Percentiles rank a stretch among this genome's conserved stretches.
These are phyloP conservation scores for barrel medic (Medicago truncatula) DNA, from an alignment of 306 rosid genomes.

Conservation along the genomic window MtrunA17r5.0-ANR NC_053045.1:48852001-48852500, in stretches of 20 bases:
- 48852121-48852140: conserved; percentile 46
- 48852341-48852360: conserved; percentile 24
- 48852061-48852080: neutral
- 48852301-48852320: conserved; percentile 63
- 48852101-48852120: conserved; percentile 55
- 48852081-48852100: conserved; percentile 54
- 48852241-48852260: conserved; percentile 42
- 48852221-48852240: conserved; percentile 5
- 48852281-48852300: conserved; percentile 43
- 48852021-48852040: neutral
- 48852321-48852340: conserved; percentile 44
- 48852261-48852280: conserved; percentile 53
- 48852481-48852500: conserved; percentile 59
- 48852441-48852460: conserved; percentile 31
- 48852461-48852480: conserved; percentile 38
- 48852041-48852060: neutral
- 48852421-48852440: conserved; percentile 51
- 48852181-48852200: conserved; percentile 73
- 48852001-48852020: neutral
- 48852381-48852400: conserved; percentile 51
- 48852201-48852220: conserved; percentile 61
- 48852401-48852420: conserved; percentile 51
- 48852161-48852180: conserved; percentile 51
- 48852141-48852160: conserved; percentile 58
- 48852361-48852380: conserved; percentile 47